phyloP scores from a whole-genome alignment of 495 filamentous ascomycete species.

The Aspergillus taichungensis region DNA sequence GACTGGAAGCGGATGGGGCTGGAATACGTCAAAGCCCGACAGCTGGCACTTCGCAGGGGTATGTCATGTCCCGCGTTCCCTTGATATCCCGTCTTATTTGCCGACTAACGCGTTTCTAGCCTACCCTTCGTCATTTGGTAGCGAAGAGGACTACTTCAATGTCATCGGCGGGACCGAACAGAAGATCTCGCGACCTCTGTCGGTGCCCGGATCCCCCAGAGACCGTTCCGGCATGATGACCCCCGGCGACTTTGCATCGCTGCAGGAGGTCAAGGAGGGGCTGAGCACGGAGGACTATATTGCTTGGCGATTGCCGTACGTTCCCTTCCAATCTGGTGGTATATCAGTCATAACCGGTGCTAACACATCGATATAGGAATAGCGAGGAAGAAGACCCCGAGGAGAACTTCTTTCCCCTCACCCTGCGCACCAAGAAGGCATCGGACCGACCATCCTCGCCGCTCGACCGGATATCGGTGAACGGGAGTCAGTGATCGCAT shows the following conservation, averaged over 20 bases:
- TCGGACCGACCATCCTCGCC: conserved; percentile 31
- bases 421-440: conserved; percentile 46
- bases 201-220: conserved; percentile 83
- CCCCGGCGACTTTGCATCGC: conserved; percentile 89
- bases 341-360: not conserved
- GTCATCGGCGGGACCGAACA: conserved; percentile 84
- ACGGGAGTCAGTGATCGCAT: conserved; percentile 12
- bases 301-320: conserved; percentile 95
- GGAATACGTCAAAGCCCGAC: conserved; percentile 97
- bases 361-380: conserved; percentile 7
- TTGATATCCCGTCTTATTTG: not conserved
- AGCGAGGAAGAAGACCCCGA: conserved; percentile 95
- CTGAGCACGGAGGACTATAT: conserved; percentile 95
- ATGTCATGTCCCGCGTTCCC: conserved; percentile 5
- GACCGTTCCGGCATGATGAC: conserved; percentile 98
- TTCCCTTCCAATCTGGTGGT: conserved; percentile 14
- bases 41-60: conserved; percentile 80
- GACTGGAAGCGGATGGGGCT: conserved; percentile 99
- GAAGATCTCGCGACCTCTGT: conserved; percentile 90
- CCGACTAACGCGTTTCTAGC: conserved; percentile 37
- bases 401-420: conserved; percentile 87
- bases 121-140: conserved; percentile 77
- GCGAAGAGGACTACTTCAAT: conserved; percentile 64
- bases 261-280: conserved; percentile 91
- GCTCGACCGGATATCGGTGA: conserved; percentile 34